Conservation (phyloP, 805 yeast genomes). For the Metschnikowia shivogae region DNA sequence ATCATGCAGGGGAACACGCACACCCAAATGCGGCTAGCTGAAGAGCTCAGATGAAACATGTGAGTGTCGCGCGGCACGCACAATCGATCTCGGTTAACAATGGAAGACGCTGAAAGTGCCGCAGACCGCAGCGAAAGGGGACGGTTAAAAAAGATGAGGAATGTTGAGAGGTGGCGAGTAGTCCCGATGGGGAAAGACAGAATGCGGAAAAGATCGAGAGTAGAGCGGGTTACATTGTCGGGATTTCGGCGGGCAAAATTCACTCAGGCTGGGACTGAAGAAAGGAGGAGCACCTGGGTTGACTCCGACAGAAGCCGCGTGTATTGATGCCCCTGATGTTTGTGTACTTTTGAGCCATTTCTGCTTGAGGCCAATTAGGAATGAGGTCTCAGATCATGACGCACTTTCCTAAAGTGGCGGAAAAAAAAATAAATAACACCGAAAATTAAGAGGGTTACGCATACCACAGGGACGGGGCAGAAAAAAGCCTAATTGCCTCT, state of each 20-base stretch:
- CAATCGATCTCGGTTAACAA: too few species aligned
- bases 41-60: too few species aligned
- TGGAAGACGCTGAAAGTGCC: too few species aligned
- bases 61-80: too few species aligned
- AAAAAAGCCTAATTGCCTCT: background rate
- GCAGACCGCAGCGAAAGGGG: too few species aligned
- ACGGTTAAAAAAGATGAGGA: too few species aligned
- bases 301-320: background rate
- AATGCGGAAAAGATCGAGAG: too few species aligned
- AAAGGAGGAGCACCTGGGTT: background rate
- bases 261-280: background rate
- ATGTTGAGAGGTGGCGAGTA: too few species aligned
- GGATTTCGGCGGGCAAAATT: background rate
- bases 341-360: slow-evolving; percentile 12
- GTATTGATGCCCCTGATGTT: slow-evolving; percentile 3
- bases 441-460: slow-evolving; percentile 1
- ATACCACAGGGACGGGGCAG: background rate
- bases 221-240: too few species aligned
- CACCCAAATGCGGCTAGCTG: too few species aligned
- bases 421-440: slow-evolving; percentile 4
- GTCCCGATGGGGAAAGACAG: too few species aligned
- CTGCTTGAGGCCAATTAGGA: background rate
- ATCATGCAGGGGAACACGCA: too few species aligned
- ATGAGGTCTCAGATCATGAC: slow-evolving; percentile 3
- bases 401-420: slow-evolving; percentile 6